A percentile compares a stretch with the other conserved stretches of the same genome.
Conservation (phyloP, 2,329 filamentous ascomycete genomes). For the Macroventuria anomochaeta region DNA sequence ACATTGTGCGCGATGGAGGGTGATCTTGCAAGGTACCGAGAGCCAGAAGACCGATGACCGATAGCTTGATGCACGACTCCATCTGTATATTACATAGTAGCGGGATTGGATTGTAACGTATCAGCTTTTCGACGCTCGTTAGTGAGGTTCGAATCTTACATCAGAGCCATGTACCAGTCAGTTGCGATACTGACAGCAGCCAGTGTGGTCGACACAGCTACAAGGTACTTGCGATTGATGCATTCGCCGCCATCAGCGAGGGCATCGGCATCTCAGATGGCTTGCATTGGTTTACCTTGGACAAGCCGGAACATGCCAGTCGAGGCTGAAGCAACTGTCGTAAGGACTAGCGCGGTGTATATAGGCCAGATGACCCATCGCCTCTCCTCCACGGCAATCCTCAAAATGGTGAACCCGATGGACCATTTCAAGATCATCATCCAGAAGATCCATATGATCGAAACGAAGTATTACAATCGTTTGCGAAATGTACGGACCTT, state of each 20-base stretch:
- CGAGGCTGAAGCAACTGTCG: background rate
- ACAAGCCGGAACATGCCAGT: background rate
- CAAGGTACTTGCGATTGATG: background rate
- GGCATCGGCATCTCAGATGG: background rate
- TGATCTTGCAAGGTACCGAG: background rate
- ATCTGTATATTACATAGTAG: background rate
- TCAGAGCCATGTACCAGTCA: background rate
- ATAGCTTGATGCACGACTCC: background rate
- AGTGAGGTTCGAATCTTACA: background rate
- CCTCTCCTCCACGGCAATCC: background rate
- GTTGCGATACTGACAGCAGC: background rate
- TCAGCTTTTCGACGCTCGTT: background rate
- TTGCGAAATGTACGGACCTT: too few relatives aligned
- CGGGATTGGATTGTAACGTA: background rate
- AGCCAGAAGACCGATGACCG: background rate
- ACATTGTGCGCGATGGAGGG: background rate
- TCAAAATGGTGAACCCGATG: background rate
- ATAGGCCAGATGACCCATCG: background rate
- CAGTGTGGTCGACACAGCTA: background rate
- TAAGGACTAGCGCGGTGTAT: background rate
- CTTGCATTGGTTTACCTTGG: background rate
- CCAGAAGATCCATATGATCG: background rate
- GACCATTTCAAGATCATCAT: background rate
- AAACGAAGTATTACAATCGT: too few relatives aligned
- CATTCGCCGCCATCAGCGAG: background rate